Evolutionary conservation across 345 rosid species (phyloP).

Genomic region (Leavenworthia alabamica): DNA sequence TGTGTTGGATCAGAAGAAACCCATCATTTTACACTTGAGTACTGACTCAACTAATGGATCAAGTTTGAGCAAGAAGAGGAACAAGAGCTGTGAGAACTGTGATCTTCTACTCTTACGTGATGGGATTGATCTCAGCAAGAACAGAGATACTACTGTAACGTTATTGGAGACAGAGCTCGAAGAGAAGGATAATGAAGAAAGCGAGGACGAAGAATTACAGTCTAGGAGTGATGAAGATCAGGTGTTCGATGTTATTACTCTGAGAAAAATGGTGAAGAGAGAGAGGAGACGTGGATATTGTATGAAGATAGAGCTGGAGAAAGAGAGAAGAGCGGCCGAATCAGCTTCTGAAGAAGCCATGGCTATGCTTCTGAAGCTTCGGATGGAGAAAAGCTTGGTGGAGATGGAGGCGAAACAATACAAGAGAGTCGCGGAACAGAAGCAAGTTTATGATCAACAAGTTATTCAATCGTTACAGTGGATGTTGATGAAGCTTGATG

Average conservation of each 20-base stretch:
- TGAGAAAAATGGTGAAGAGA: slow-evolving; percentile 54
- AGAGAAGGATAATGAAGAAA: background rate
- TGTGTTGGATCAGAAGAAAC: slow-evolving; percentile 17
- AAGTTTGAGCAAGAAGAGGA: background rate
- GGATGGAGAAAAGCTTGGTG: slow-evolving; percentile 50
- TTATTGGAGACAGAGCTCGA: slow-evolving; percentile 18
- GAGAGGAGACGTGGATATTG: slow-evolving; percentile 45
- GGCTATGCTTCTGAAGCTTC: slow-evolving; percentile 76
- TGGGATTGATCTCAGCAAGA: slow-evolving; percentile 2
- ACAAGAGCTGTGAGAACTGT: background rate
- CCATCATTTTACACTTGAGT: slow-evolving; percentile 12
- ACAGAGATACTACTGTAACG: slow-evolving; percentile 4
- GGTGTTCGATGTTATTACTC: slow-evolving; percentile 38
- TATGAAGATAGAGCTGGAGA: slow-evolving; percentile 52
- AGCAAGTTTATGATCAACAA: slow-evolving; percentile 43
- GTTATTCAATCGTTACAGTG: slow-evolving; percentile 60
- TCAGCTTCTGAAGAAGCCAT: slow-evolving; percentile 75
- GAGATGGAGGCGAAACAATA: slow-evolving; percentile 60
- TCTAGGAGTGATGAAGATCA: slow-evolving; percentile 47
- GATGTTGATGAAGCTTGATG: slow-evolving; percentile 43
- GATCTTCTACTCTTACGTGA: slow-evolving; percentile 15
- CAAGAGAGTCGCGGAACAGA: slow-evolving; percentile 52
- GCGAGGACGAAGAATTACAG: slow-evolving; percentile 20
- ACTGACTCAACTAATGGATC: background rate
- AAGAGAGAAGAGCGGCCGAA: slow-evolving; percentile 68